phyloP scores from a whole-genome alignment of 1,139 yeast genomes.

The Suhomyces taliae region DNA sequence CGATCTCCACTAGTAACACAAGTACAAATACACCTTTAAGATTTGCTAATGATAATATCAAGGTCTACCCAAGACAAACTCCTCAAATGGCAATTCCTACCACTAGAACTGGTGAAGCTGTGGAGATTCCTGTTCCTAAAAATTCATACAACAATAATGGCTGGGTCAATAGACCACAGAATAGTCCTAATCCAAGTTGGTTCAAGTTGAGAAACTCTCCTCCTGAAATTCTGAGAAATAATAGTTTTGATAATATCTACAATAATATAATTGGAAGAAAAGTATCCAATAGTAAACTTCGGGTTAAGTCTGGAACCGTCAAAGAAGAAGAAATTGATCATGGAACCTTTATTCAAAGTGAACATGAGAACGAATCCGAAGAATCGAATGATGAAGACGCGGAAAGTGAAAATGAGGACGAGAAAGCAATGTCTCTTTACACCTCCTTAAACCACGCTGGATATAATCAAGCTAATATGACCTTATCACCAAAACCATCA shows the following conservation, averaged over 20 bases:
- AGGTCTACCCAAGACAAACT: conserved; percentile 55
- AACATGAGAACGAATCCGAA: conserved; percentile 9
- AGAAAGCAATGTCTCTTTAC: conserved; percentile 52
- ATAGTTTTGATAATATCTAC: conserved; percentile 26
- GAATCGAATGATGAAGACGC: conserved; percentile 13
- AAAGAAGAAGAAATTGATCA: conserved; percentile 12
- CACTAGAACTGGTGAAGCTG: conserved; percentile 73
- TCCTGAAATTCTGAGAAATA: conserved; percentile 18
- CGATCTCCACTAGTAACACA: conserved; percentile 1
- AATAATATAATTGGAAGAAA: conserved; percentile 21
- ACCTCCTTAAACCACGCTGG: conserved; percentile 38
- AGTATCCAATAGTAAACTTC: conserved; percentile 16
- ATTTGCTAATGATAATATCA: conserved; percentile 13
- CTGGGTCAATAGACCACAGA: background rate
- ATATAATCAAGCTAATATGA: conserved; percentile 9
- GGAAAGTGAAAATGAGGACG: conserved; percentile 52
- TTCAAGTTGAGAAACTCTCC: conserved; percentile 22
- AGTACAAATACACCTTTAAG: conserved; percentile 3
- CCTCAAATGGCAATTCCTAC: conserved; percentile 85
- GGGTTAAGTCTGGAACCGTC: conserved; percentile 16
- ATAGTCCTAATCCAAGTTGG: conserved; percentile 20
- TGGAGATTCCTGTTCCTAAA: conserved; percentile 62
- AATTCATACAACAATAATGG: conserved; percentile 20
- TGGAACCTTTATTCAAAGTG: conserved; percentile 2
- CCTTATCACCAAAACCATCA: conserved; percentile 27